Base-by-base conservation (phyloP, 1,284 basidiomycete genomes). In the Mrakiaceae sp. region DNA sequence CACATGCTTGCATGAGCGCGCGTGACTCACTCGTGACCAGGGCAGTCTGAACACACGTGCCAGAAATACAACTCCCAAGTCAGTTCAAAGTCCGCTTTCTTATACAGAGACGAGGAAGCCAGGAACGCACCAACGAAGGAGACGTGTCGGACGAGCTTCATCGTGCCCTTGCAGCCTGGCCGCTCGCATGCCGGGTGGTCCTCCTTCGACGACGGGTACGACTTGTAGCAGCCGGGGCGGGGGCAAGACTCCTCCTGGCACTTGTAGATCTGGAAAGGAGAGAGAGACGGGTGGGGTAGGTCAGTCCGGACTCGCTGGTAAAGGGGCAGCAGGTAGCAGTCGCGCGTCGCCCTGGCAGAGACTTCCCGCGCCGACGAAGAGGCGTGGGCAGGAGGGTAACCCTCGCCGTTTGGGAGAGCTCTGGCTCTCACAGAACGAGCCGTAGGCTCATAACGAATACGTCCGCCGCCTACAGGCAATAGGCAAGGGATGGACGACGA, bases 151-250 rank as follows among this genome's bases (percentile, higher is more conserved):
- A 55, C 56, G 54, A 51, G 55, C 72, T 89, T 87, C 92, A 98
- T 94, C 54, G 84, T 83, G 64, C 85, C 84, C 54, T 86, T 87
- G 77, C 95, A 98, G 66, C 92, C 91, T 48, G 90, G 88, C 50
- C 90, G 83, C 77, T 97, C 93, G 78, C 95, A 98, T 49, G 86
- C 86, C 8, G 95, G 95, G 73, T 86, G 83, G 68, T 91, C 87
- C 79, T 98, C 95, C 78, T 97, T 98, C 78, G 88, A 85, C 2
- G 90, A 94, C 61, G 86, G 87, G 77, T 95, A 98, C 49, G 91
- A 96, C 72, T 87, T 83, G 80, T 95, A 98, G 78, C 90, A 93
- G 50, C 90, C 89, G 58, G 95, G 95, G 63, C 95, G 81, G 48
- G 91, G 90, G 77, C 96, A 98, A 4, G 87, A 84, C 67, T 87